Base-by-base conservation (phyloP, 805 yeast genomes). In the Candida loeiensis region DNA sequence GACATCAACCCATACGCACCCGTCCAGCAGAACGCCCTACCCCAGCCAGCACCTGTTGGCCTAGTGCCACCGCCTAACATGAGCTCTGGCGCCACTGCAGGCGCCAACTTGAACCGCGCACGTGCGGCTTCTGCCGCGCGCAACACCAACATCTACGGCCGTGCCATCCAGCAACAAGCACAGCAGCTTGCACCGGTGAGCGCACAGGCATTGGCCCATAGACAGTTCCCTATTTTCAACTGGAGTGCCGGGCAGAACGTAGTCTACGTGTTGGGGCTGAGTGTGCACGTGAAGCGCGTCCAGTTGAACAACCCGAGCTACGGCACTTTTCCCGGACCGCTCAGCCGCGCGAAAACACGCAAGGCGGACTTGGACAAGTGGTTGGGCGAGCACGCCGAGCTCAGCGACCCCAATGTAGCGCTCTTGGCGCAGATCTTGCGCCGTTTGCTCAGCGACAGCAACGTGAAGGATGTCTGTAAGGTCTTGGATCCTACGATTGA, bases 171-270 rank as follows among this genome's bases (percentile, higher is more conserved):
- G 17, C 34, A 25, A 14, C 39, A 40, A 9, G 58, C 51, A 30
- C 56, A 54, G n/a, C 53, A 47, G 24, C 58, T 48, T 38, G 59
- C 53, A 31, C 46, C 69, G 6, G 61, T 64, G 21, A 74, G 79
- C 45, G 83, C 85, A 6, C 75, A 74, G 37, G 74, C 79, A 17
- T 58, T 82, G 37, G 59, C 70, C 17, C 60, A 64, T 34, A 69
- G 84, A 40, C 95, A 85, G 54, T 84, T 83, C 61, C 95, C 96
- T 0, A 55, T 88, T 24, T 83, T 86, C 55, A 69, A 74, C 43
- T 88, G 93, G 84, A 58, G 65, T 37, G 44, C 48, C 20, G 57
- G 68, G 1, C 57, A 54, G 20, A 56, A 53, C n/a, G 57, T 57
- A 3, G 61, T 51, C 1, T 40, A 43, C 15, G 50, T 67, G 37